Conservation (phyloP, 768 basidiomycete species). For the Tylopilus sp. region DNA sequence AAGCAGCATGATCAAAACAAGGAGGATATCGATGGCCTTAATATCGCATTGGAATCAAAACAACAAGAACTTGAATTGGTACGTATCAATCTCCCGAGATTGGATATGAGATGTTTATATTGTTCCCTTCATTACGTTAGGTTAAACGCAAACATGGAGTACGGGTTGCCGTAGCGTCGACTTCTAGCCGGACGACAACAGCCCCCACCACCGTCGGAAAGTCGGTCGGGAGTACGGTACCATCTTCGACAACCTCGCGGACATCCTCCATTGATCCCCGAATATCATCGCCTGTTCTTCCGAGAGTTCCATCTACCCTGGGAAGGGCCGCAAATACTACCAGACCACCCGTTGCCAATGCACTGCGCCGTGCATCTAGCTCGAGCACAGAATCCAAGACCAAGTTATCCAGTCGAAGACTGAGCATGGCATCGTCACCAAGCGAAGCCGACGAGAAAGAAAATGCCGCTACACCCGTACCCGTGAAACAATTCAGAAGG, state of each 20-base stretch:
- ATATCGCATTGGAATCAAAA: slow-evolving; percentile 90
- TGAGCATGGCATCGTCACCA: slow-evolving; percentile 35
- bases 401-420: slow-evolving; percentile 32
- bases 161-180: slow-evolving; percentile 52
- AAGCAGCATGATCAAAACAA: slow-evolving; percentile 66
- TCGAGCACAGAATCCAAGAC: slow-evolving; percentile 33
- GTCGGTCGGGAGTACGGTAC: slow-evolving; percentile 49
- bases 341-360: slow-evolving; percentile 9
- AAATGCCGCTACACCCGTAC: slow-evolving; percentile 39
- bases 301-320: slow-evolving; percentile 33
- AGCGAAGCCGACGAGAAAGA: slow-evolving; percentile 59
- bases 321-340: slow-evolving; percentile 18
- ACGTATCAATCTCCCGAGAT: slow-evolving; percentile 24
- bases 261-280: slow-evolving; percentile 28
- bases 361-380: slow-evolving; percentile 29
- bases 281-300: slow-evolving; percentile 37
- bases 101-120: not conserved
- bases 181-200: slow-evolving; percentile 51
- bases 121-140: slow-evolving; percentile 31
- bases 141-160: slow-evolving; percentile 62
- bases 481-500: slow-evolving; percentile 18
- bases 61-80: slow-evolving; percentile 93
- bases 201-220: slow-evolving; percentile 21
- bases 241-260: slow-evolving; percentile 37
- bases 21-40: slow-evolving; percentile 79